Evolutionary conservation across 352 stramenopile species (phyloP), one percentile per base, ranked within the genome.

Genomic region (Pythium angustatum): DNA sequence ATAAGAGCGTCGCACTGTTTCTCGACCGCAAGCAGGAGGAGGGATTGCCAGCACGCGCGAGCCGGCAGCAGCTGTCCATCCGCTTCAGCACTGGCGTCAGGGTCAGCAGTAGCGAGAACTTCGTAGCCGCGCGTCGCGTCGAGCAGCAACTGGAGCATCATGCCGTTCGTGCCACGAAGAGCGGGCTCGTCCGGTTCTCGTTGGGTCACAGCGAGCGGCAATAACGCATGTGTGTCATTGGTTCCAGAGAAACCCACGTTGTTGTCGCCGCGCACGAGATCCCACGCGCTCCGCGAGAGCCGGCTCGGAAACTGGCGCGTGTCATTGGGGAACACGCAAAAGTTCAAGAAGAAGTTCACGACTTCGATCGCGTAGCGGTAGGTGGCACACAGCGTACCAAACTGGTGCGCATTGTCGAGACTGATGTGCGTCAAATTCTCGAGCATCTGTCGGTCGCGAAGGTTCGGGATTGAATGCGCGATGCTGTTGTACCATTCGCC

Each of bases 231-330:
- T 40, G 90, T 96, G 55, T 96, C 90, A 58, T 96, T 97, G 7
- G 89, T 97, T 0, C 88, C 91, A 0, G 86, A 96, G 54, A 97
- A 96, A 1, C 90, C 90, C 19, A 94, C 73, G n/a, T 80, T 82
- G 0, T 68, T 71, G 5, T 71, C 51, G 3, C 87, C 88, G 17
- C 81, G 60, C 15, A 82, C 84, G 36, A 97, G 59, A 71, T 97
- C 79, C 87, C 89, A 97, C 10, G 90, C 73, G 17, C 73, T 96
- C 58, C 83, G 71, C 7, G 73, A 79, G 5, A 97, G 70, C 0
- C 85, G 78, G 7, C 81, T 53, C 26, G 80, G 81, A 60, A 87
- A 97, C 60, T 96, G 86, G 9, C 84, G 68, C 8, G 76, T 96
- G 54, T 97, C 89, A 4, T 48, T 63, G 3, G 86, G 85, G 45